phyloP scores from a whole-genome alignment of 106 monocot genomes.

The Platanthera guangdongensis region DNA sequence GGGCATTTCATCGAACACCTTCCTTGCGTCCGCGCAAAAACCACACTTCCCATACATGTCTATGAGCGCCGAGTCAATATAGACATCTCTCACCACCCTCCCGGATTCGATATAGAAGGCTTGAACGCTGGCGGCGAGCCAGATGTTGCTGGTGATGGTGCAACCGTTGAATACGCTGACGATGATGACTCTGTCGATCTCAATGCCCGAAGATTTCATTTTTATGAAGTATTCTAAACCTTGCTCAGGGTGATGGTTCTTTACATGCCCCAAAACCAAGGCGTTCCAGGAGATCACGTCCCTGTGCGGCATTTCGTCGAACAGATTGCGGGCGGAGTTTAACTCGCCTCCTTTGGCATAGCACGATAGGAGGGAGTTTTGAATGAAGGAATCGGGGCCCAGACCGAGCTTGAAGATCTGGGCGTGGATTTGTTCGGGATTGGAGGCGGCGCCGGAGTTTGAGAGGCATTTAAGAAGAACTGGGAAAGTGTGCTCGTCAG shows the following conservation, averaged over 20 bases:
- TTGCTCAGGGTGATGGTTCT: background rate
- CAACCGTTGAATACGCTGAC: constrained; percentile 12
- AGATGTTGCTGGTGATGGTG: background rate
- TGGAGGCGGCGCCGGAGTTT: constrained; percentile 18
- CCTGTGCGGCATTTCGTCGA: constrained; percentile 20
- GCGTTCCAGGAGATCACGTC: constrained; percentile 50
- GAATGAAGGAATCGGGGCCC: background rate
- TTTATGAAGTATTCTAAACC: constrained; percentile 2
- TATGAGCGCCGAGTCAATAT: constrained; percentile 29
- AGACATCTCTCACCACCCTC: constrained; percentile 9
- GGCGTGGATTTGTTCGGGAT: constrained; percentile 16
- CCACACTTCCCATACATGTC: constrained; percentile 39
- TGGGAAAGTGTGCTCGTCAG: constrained; percentile 23
- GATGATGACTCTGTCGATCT: background rate
- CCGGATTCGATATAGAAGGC: constrained; percentile 11
- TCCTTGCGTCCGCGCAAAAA: constrained; percentile 14
- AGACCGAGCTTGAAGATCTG: constrained; percentile 12
- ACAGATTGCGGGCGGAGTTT: constrained; percentile 19
- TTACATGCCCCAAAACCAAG: constrained; percentile 34
- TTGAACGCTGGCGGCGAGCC: constrained; percentile 4
- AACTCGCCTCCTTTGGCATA: constrained; percentile 28
- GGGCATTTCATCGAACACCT: constrained; percentile 29
- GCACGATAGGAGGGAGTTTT: constrained; percentile 36
- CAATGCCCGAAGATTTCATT: constrained; percentile 1
- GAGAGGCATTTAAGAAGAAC: constrained; percentile 12